Conservation (phyloP, 768 basidiomycete species). For the Artomyces pyxidatus region DNA sequence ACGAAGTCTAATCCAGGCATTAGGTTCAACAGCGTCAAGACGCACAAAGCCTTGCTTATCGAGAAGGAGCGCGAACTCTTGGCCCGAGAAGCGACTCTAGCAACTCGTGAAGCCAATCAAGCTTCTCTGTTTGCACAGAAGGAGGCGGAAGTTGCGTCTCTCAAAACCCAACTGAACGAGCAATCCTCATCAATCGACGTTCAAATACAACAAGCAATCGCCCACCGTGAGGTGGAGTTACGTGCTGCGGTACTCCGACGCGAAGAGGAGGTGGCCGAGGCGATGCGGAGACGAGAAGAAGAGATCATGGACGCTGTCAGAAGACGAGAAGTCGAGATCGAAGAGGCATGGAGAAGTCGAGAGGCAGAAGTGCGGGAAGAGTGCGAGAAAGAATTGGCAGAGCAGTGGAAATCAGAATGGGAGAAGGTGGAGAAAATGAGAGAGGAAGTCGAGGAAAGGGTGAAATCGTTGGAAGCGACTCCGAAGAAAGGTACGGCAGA, state of each 20-base stretch:
- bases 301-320: constrained; percentile 66
- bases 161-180: constrained; percentile 26
- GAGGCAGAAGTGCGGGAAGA: constrained; percentile 47
- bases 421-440: constrained; percentile 37
- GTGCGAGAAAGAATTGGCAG: constrained; percentile 33
- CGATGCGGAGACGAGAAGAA: constrained; percentile 59
- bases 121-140: constrained; percentile 41
- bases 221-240: constrained; percentile 60
- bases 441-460: constrained; percentile 42
- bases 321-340: constrained; percentile 53
- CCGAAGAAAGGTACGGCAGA: constrained; percentile 22
- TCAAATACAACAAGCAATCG: constrained; percentile 47
- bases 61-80: constrained; percentile 59
- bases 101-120: constrained; percentile 49
- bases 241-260: constrained; percentile 54
- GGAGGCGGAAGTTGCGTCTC: constrained; percentile 47
- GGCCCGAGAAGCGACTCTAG: constrained; percentile 45
- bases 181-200: constrained; percentile 18
- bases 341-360: constrained; percentile 46
- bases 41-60: constrained; percentile 46
- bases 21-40: constrained; percentile 60
- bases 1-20: background rate
- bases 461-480: constrained; percentile 36
- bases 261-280: constrained; percentile 60
- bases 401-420: constrained; percentile 37